Evolutionary conservation across 371 early-diverging fungal species (phyloP).

Genomic region (Mortierella sp.): DNA sequence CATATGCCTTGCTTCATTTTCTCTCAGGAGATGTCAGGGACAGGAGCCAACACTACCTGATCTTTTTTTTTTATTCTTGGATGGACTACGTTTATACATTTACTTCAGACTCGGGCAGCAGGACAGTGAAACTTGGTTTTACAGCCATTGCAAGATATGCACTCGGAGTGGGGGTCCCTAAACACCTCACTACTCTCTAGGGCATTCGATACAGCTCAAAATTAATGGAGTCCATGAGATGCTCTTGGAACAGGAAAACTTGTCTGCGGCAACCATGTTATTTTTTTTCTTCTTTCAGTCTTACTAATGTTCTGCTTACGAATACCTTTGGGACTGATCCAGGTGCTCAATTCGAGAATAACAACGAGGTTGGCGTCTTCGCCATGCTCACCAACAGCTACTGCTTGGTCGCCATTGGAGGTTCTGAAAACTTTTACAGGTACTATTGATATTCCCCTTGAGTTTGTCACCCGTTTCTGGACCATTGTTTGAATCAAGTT

Average conservation of each 20-base stretch:
- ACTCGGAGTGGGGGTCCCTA: too few species aligned
- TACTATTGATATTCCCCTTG: constrained; percentile 48
- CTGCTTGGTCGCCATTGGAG: constrained; percentile 98
- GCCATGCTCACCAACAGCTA: constrained; percentile 99
- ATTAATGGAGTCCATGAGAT: not conserved
- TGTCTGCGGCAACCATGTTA: not conserved
- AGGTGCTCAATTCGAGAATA: constrained; percentile 99
- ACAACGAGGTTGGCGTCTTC: constrained; percentile 99
- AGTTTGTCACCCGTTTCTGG: not conserved
- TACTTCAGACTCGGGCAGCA: too few species aligned
- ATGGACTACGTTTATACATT: not conserved
- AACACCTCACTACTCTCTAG: too few species aligned
- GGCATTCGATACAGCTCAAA: not conserved
- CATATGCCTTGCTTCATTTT: not conserved
- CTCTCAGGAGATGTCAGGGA: not conserved
- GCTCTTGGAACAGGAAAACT: not conserved
- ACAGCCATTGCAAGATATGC: too few species aligned
- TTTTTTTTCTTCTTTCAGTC: not conserved
- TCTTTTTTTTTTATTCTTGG: not conserved
- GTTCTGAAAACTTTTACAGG: constrained; percentile 98
- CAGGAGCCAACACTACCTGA: not conserved
- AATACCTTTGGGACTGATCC: constrained; percentile 4
- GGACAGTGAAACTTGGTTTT: too few species aligned
- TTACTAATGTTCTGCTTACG: not conserved
- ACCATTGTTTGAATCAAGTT: not conserved